These are phyloP conservation scores for Madurella fahalii DNA, from an alignment of 2,329 filamentous ascomycete genomes.

Conservation along the genomic window DNA sequence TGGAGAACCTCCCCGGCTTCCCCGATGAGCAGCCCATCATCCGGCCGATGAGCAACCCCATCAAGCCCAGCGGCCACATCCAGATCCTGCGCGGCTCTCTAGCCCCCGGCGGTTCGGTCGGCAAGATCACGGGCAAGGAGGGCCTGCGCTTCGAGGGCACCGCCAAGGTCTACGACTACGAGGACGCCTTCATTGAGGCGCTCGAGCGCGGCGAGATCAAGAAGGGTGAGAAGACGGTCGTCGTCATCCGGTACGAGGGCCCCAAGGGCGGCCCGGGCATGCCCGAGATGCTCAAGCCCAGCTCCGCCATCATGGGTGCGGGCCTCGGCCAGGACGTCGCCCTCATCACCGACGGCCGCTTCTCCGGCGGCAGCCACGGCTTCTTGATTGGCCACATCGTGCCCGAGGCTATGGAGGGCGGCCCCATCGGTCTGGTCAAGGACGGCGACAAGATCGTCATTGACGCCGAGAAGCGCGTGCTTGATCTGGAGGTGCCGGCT, in stretches of 20 bases:
- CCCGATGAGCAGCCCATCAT: constrained; percentile 78
- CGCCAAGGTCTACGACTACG: constrained; percentile 79
- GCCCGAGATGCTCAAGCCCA: constrained; percentile 94
- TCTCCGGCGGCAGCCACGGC: constrained; percentile 77
- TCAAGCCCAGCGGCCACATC: constrained; percentile 83
- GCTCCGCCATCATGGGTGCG: constrained; percentile 86
- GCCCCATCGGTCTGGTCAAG: constrained; percentile 76
- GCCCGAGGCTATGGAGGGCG: constrained; percentile 80
- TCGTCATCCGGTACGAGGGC: constrained; percentile 89
- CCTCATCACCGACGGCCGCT: constrained; percentile 69
- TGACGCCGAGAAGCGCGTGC: constrained; percentile 69
- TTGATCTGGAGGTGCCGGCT: constrained; percentile 63
- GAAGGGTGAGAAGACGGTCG: constrained; percentile 80
- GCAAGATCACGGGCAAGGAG: constrained; percentile 93
- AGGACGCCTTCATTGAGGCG: constrained; percentile 73
- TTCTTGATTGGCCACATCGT: constrained; percentile 87
- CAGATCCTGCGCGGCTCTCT: constrained; percentile 84
- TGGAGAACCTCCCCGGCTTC: constrained; percentile 69
- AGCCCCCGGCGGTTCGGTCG: constrained; percentile 80
- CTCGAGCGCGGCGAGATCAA: constrained; percentile 75
- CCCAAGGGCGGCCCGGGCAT: constrained; percentile 92
- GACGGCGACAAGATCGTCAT: constrained; percentile 80
- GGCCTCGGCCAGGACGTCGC: constrained; percentile 73
- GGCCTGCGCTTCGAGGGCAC: constrained; percentile 77
- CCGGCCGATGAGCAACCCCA: constrained; percentile 72